Evolutionary conservation across 2,329 filamentous ascomycete genomes (phyloP).

Genomic region (Pleurostoma richardsiae): DNA sequence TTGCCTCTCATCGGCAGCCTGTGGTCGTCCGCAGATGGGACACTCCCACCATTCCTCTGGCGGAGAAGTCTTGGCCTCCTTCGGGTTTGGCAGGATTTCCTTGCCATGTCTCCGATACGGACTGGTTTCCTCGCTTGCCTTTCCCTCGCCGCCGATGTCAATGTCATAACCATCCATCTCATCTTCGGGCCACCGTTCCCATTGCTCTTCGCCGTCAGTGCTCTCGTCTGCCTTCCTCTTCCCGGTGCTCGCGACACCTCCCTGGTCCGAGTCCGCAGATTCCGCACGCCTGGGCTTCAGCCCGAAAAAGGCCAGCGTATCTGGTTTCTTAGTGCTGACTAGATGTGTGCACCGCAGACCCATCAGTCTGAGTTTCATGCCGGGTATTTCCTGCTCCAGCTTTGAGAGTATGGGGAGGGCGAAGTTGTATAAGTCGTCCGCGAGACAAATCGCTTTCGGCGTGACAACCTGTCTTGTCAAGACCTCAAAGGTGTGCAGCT

Average conservation of each 20-base stretch:
- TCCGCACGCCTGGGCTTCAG: slow-evolving; percentile 32
- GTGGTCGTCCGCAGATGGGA: slow-evolving; percentile 77
- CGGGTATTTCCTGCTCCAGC: slow-evolving; percentile 76
- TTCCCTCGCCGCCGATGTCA: slow-evolving; percentile 33
- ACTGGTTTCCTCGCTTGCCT: slow-evolving; percentile 42
- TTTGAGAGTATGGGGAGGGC: slow-evolving; percentile 79
- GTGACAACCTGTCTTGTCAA: slow-evolving; percentile 75
- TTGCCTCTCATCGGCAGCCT: slow-evolving; percentile 64
- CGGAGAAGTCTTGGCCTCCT: slow-evolving; percentile 19
- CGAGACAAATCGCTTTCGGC: slow-evolving; percentile 64
- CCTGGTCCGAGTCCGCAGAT: slow-evolving; percentile 12
- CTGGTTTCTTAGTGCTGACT: slow-evolving; percentile 76
- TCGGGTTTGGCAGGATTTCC: slow-evolving; percentile 44
- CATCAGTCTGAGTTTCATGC: slow-evolving; percentile 78
- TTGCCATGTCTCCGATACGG: slow-evolving; percentile 38
- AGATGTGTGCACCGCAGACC: slow-evolving; percentile 85
- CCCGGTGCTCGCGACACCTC: slow-evolving; percentile 5
- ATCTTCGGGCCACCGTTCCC: slow-evolving; percentile 66
- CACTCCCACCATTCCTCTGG: slow-evolving; percentile 69
- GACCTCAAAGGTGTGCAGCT: slow-evolving; percentile 91
- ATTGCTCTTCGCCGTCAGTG: slow-evolving; percentile 40
- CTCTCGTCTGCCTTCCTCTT: slow-evolving; percentile 29
- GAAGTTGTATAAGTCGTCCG: slow-evolving; percentile 80
- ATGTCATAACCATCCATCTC: slow-evolving; percentile 37
- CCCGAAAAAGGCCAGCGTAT: slow-evolving; percentile 76